Conservation (phyloP, 2,329 filamentous ascomycete genomes). For the Clathrospora elynae region DNA sequence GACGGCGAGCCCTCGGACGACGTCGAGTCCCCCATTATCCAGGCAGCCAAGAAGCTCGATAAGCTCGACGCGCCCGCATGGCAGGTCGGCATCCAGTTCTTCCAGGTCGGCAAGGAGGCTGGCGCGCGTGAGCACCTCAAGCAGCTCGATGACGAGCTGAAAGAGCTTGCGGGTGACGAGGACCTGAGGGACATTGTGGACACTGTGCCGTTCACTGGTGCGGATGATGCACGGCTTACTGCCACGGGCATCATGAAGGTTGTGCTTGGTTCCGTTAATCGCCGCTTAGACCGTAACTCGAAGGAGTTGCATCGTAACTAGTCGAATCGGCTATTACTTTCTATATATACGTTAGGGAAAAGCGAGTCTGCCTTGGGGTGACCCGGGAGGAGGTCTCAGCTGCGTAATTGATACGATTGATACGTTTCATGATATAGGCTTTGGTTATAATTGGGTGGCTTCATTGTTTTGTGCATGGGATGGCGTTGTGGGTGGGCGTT, state of each 20-base stretch:
- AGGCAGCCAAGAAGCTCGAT: constrained; percentile 72
- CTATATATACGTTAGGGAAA: too few relatives aligned
- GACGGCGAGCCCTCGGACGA: constrained; percentile 85
- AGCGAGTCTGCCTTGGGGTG: neutral
- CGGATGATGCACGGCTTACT: constrained; percentile 60
- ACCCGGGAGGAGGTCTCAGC: too few relatives aligned
- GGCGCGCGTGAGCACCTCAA: constrained; percentile 68
- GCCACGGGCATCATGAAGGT: constrained; percentile 75
- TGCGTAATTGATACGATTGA: neutral
- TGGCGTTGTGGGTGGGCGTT: constrained; percentile 2
- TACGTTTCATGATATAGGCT: neutral
- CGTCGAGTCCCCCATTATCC: constrained; percentile 68
- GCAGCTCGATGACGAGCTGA: constrained; percentile 75
- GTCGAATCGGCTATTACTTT: neutral
- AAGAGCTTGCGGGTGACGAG: constrained; percentile 56
- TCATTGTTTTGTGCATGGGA: neutral
- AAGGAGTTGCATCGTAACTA: constrained; percentile 39
- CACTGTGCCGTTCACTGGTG: constrained; percentile 74
- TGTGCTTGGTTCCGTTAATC: constrained; percentile 77
- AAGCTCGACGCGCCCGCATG: constrained; percentile 70
- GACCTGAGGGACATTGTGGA: constrained; percentile 86
- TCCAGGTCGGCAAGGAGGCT: constrained; percentile 82
- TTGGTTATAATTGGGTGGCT: neutral
- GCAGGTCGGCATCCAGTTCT: constrained; percentile 94
- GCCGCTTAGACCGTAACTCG: constrained; percentile 61